These are phyloP conservation scores for Sarcomyxa edulis DNA, from an alignment of 768 basidiomycete species.

Conservation along the genomic window DNA sequence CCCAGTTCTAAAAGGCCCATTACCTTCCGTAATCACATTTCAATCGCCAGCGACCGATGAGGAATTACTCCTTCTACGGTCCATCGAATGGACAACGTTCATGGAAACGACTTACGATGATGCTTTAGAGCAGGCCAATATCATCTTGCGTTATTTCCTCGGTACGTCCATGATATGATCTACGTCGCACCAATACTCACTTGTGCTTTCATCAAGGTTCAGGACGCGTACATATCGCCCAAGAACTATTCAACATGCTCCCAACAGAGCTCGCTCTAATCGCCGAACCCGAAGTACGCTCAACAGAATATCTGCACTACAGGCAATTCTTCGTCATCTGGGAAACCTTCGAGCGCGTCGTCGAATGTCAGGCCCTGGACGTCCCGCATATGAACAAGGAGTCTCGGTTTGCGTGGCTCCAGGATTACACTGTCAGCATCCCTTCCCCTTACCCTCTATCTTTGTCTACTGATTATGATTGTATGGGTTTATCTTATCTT, in stretches of 20 bases:
- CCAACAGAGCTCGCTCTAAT: conserved; percentile 61
- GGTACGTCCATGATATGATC: conserved; percentile 38
- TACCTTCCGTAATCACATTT: conserved; percentile 55
- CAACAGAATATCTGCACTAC: conserved; percentile 75
- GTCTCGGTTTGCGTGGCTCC: conserved; percentile 53
- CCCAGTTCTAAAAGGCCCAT: conserved; percentile 45
- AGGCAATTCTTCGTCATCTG: conserved; percentile 75
- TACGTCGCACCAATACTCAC: conserved; percentile 4
- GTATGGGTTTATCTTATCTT: background rate
- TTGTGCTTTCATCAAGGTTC: conserved; percentile 37
- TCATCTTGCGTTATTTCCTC: conserved; percentile 85
- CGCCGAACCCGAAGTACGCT: conserved; percentile 62
- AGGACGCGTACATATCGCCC: conserved; percentile 71
- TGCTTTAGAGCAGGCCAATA: conserved; percentile 84
- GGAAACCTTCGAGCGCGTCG: conserved; percentile 58
- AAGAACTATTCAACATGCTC: conserved; percentile 49
- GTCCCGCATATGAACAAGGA: conserved; percentile 55
- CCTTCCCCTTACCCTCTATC: background rate
- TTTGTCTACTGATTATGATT: background rate
- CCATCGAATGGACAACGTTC: conserved; percentile 92
- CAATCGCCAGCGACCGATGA: conserved; percentile 52
- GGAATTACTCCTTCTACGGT: conserved; percentile 69
- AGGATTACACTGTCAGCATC: conserved; percentile 53
- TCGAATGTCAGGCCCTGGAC: conserved; percentile 55
- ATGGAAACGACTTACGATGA: conserved; percentile 65